Base-by-base conservation (phyloP, 2,329 filamentous ascomycete species). In the Fusarium sp. region DNA sequence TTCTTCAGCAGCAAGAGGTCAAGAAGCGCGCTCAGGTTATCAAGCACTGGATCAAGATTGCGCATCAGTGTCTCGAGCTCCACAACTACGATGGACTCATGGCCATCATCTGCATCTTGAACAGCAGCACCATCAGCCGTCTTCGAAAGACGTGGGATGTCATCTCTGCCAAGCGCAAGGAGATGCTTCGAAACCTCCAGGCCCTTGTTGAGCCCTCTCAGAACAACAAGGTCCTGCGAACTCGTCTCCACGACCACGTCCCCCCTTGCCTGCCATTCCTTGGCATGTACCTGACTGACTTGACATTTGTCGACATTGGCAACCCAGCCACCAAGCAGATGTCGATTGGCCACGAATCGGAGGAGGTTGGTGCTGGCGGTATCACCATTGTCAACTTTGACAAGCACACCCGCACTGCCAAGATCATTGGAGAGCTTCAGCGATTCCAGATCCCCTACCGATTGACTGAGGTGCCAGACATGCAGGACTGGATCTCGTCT, bases 1-100 rank as follows among this genome's bases (percentile, higher is more conserved):
- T 99, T 76, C 88, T 99, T 16, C 91, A 94, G 64, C 89, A 94
- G 66, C 89, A 93, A n/a, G 96, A 98, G 80, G 91, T 93, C 29
- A 98, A 98, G 89, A 97, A 96, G 85, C 91, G 96, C 29, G 96
- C 96, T 1, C 85, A 89, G 2, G 90, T 95, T 61, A 96, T 99
- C 84, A 98, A 99, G 85, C 95, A 98, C 77, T 99, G 96, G 96
- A 94, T 98, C 81, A 99, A 98, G 86, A 92, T 98, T 75, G 94
- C 94, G 1, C 89, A 93, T 76, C 94, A 93, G 77, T 97, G 94
- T 74, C 86, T 97, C 6, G 94, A 96, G 78, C 88, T 98, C 29
- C 93, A 96, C 84, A 99, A 99, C 84, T 99, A 98, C 77, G 96
- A 99, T 79, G 94, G 94, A 0, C 85, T 99, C 12, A 98, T 98